These are phyloP conservation scores for Saitozyma podzolica DNA, from an alignment of 768 basidiomycete genomes.

Conservation along the genomic window DNA sequence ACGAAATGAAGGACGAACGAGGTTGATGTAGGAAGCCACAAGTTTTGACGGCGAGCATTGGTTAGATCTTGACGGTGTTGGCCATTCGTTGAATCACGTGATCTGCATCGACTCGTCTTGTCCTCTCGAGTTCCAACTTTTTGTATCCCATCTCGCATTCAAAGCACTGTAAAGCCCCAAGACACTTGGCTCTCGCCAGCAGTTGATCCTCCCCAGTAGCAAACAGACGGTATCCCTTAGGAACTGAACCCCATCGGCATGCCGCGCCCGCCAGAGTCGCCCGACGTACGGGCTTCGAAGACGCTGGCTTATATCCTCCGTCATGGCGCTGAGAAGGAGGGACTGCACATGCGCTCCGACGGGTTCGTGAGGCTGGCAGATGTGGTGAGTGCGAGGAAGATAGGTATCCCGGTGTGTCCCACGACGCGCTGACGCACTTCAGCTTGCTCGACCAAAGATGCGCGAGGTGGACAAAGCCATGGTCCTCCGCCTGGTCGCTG, in stretches of 20 bases:
- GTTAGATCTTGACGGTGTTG: not conserved
- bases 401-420: not conserved
- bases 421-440: not conserved
- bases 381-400: conserved; percentile 63
- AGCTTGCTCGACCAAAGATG: conserved; percentile 73
- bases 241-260: conserved; percentile 18
- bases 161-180: too few species aligned
- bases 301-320: conserved; percentile 88
- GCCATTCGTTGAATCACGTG: not conserved
- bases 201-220: too few species aligned
- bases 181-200: too few species aligned
- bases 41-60: not conserved
- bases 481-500: conserved; percentile 47
- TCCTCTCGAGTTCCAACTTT: too few species aligned
- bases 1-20: not conserved
- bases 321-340: conserved; percentile 78
- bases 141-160: too few species aligned
- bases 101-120: too few species aligned
- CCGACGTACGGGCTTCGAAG: conserved; percentile 74
- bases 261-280: conserved; percentile 59
- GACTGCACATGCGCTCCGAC: conserved; percentile 72
- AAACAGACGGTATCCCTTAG: too few species aligned
- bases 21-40: not conserved
- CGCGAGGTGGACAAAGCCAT: conserved; percentile 59
- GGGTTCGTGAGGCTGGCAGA: conserved; percentile 82